A percentile compares a stretch with the other conserved stretches of the same genome.
These are phyloP conservation scores for Phyllosticta citribraziliensis DNA, from an alignment of 2,329 filamentous ascomycete species.

Conservation along the genomic window DNA sequence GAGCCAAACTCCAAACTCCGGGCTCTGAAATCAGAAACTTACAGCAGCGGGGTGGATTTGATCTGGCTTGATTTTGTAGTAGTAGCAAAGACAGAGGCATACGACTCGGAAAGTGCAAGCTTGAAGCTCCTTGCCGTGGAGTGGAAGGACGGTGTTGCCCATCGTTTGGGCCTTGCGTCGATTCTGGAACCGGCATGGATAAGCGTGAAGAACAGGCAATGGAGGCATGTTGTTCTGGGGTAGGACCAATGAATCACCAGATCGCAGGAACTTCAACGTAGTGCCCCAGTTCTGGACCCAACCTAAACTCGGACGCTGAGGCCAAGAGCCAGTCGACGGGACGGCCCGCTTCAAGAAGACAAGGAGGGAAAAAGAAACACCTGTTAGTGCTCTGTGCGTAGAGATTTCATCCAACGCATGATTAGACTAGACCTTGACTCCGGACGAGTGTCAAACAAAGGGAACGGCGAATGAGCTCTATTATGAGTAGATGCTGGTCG, in stretches of 20 bases:
- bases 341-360: too few relatives aligned
- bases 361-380: too few relatives aligned
- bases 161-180: neutral
- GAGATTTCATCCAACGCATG: too few relatives aligned
- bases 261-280: too few relatives aligned
- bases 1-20: neutral
- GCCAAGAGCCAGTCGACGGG: too few relatives aligned
- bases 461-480: too few relatives aligned
- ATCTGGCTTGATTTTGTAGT: neutral
- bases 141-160: neutral
- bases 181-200: neutral
- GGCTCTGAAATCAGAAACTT: neutral
- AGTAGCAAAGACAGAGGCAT: neutral
- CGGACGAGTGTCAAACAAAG: too few relatives aligned
- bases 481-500: neutral
- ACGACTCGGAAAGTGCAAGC: neutral
- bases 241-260: too few relatives aligned
- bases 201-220: neutral
- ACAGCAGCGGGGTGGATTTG: neutral
- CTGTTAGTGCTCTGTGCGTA: too few relatives aligned
- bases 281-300: too few relatives aligned
- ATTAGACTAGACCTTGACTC: too few relatives aligned
- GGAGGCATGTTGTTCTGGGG: neutral
- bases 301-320: too few relatives aligned
- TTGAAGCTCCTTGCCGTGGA: neutral